These are phyloP conservation scores for Alopecurus myosuroides DNA, from an alignment of 176 grass and related monocot genomes.

Conservation along the genomic window DNA sequence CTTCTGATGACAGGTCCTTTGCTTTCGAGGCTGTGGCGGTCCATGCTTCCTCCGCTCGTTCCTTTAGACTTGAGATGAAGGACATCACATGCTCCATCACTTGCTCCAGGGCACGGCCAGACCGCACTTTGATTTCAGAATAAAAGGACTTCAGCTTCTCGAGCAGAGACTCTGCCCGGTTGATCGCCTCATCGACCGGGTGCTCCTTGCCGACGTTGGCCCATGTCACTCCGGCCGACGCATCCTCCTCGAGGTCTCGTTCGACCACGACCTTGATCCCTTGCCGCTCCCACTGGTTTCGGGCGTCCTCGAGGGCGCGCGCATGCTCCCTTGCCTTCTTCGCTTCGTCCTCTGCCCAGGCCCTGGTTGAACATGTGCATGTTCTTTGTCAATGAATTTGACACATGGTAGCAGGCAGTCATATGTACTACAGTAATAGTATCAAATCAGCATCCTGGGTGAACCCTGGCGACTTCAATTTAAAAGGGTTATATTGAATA, in stretches of 20 bases:
- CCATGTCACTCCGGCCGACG: conserved; percentile 73
- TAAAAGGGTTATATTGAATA: neutral
- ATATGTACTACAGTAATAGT: neutral
- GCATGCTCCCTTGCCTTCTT: conserved; percentile 85
- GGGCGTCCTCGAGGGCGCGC: conserved; percentile 68
- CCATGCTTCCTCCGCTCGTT: conserved; percentile 24
- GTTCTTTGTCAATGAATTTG: neutral
- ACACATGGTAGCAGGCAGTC: neutral
- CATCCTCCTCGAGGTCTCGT: conserved; percentile 54
- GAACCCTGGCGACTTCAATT: neutral
- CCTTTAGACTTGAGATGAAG: conserved; percentile 62
- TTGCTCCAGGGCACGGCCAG: conserved; percentile 40
- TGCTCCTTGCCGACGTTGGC: conserved; percentile 55
- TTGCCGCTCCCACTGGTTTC: conserved; percentile 65
- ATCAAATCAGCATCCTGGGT: too few species aligned
- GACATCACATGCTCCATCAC: conserved; percentile 58
- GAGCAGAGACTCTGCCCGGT: conserved; percentile 39
- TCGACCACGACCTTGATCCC: conserved; percentile 90
- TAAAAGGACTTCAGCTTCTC: conserved; percentile 58
- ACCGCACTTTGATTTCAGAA: conserved; percentile 47
- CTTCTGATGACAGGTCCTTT: conserved; percentile 33
- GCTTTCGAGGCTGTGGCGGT: conserved; percentile 30
- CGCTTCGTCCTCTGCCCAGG: conserved; percentile 97
- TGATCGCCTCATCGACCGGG: conserved; percentile 44
- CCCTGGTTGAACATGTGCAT: conserved; percentile 37